These are phyloP conservation scores for Colletotrichum godetiae DNA, from an alignment of 2,329 filamentous ascomycete genomes.

Conservation along the genomic window DNA sequence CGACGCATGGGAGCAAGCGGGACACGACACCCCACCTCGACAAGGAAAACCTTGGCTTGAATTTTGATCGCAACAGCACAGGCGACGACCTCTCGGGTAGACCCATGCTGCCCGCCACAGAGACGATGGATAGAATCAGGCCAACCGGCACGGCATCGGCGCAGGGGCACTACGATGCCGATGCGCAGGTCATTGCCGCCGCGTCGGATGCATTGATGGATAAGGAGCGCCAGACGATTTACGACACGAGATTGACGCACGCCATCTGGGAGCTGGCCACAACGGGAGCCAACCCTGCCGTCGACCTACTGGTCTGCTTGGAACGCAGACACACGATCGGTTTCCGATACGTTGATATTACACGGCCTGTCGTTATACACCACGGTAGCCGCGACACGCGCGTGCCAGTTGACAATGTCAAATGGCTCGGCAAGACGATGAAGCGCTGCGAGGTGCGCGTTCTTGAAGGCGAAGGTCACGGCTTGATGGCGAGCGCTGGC, in stretches of 20 bases:
- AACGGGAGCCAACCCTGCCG: conserved; percentile 90
- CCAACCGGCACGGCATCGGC: conserved; percentile 37
- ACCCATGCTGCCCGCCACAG: conserved; percentile 47
- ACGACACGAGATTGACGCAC: conserved; percentile 88
- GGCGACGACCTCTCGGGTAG: conserved; percentile 37
- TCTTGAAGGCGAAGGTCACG: conserved; percentile 91
- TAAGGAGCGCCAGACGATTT: conserved; percentile 78
- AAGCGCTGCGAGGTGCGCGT: conserved; percentile 90
- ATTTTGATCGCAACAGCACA: conserved; percentile 38
- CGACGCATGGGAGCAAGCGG: conserved; percentile 42
- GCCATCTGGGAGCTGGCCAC: conserved; percentile 96
- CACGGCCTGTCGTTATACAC: conserved; percentile 89
- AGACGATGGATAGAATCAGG: conserved; percentile 62
- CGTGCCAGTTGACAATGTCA: conserved; percentile 94
- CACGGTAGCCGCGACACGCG: conserved; percentile 91
- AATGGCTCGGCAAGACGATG: conserved; percentile 96
- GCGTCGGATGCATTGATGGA: conserved; percentile 73
- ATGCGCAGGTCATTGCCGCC: conserved; percentile 57
- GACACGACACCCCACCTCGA: conserved; percentile 54
- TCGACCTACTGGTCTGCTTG: conserved; percentile 91
- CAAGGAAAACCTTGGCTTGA: conserved; percentile 59
- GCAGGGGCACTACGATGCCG: conserved; percentile 38
- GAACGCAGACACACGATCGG: conserved; percentile 92
- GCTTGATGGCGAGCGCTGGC: conserved; percentile 91
- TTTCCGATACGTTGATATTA: conserved; percentile 97